Percentiles rank a stretch among this genome's conserved stretches.
Evolutionary conservation across 306 rosid species (phyloP).

Genomic region (Gastrolobium bilobum): DNA sequence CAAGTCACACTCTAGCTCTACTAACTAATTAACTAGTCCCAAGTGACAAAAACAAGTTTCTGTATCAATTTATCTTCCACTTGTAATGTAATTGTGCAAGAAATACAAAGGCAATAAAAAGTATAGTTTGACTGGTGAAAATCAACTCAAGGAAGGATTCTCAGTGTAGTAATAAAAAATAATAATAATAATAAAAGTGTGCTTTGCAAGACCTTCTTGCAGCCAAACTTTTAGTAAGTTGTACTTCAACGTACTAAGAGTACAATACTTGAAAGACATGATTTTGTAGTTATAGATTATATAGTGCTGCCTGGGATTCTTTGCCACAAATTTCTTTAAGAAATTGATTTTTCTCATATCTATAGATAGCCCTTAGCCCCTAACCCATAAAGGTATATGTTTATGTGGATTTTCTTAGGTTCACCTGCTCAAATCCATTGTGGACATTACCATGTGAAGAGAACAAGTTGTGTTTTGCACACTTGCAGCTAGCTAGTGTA

Average conservation of each 20-base stretch:
- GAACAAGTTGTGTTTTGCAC: constrained; percentile 45
- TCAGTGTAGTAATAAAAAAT: not conserved
- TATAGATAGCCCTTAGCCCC: constrained; percentile 1
- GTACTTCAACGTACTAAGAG: constrained; percentile 43
- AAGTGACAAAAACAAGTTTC: not conserved
- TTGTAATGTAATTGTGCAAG: not conserved
- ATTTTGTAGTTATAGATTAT: constrained; percentile 15
- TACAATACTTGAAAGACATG: constrained; percentile 32
- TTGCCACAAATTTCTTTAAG: constrained; percentile 15
- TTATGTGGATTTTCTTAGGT: constrained; percentile 48
- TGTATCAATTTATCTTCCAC: not conserved
- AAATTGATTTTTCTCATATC: not conserved
- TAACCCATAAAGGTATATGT: not conserved
- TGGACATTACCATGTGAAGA: constrained; percentile 70
- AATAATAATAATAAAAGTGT: too few relatives aligned
- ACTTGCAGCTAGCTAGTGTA: constrained; percentile 30
- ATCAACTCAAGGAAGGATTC: not conserved
- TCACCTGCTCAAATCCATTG: constrained; percentile 46
- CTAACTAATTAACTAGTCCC: not conserved
- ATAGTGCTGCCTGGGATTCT: constrained; percentile 22
- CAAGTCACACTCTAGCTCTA: constrained; percentile 36
- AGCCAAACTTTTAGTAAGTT: not conserved
- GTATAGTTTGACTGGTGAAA: not conserved
- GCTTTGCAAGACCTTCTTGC: too few relatives aligned
- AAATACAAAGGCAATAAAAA: not conserved